phyloP scores from a whole-genome alignment of 192 early-diverging fungal genomes.

The Backusella westeae region DNA sequence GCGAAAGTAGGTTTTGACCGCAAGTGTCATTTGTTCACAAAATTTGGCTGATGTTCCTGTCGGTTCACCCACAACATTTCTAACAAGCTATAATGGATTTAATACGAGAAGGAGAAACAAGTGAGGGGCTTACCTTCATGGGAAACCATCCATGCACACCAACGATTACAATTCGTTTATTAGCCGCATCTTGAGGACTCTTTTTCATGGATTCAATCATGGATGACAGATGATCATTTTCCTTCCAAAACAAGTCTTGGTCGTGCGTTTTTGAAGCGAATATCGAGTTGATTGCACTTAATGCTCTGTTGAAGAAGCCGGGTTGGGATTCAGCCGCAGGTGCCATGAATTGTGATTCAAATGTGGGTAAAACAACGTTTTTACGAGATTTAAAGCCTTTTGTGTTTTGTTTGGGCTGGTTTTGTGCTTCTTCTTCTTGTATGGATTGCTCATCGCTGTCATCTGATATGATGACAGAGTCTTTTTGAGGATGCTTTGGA shows the following conservation, averaged over 20 bases:
- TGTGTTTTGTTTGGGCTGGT: neutral
- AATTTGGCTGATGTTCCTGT: conserved; percentile 91
- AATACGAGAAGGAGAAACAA: neutral
- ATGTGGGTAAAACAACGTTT: conserved; percentile 31
- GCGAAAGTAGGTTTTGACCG: conserved; percentile 53
- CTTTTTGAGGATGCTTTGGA: neutral
- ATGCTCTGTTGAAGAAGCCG: neutral
- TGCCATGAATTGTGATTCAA: conserved; percentile 28
- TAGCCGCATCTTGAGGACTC: conserved; percentile 25
- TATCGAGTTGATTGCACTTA: conserved; percentile 3
- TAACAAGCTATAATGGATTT: conserved; percentile 41
- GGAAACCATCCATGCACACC: conserved; percentile 96
- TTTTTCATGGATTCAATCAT: conserved; percentile 20
- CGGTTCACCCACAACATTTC: conserved; percentile 84
- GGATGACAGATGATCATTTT: neutral
- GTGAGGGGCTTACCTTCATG: conserved; percentile 44
- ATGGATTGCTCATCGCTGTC: neutral
- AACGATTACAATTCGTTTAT: conserved; percentile 65
- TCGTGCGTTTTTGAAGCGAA: conserved; percentile 13
- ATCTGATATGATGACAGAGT: conserved; percentile 13
- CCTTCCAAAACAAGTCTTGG: neutral
- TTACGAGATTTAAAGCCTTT: neutral
- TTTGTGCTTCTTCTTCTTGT: neutral
- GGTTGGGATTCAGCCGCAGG: neutral
- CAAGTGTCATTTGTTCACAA: conserved; percentile 83